Percentiles rank a stretch among this genome's conserved stretches.
phyloP scores from a whole-genome alignment of 352 stramenopile species.

The Globisporangium echinulatum region DNA sequence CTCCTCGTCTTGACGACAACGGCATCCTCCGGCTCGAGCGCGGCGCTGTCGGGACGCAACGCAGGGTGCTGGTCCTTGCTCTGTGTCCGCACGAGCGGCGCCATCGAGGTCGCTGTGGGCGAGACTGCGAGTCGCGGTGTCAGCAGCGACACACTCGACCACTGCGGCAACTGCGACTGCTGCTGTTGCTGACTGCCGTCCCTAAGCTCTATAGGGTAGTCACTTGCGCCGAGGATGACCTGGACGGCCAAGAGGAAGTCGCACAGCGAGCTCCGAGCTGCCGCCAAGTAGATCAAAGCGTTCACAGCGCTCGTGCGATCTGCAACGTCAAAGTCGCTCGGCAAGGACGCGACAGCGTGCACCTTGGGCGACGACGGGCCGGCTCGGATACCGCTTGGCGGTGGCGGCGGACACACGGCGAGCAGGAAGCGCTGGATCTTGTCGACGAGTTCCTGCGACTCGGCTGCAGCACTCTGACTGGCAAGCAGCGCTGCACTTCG shows the following conservation, averaged over 20 bases:
- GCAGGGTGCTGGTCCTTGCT: constrained; percentile 6
- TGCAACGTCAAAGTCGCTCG: constrained; percentile 22
- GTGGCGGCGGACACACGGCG: constrained; percentile 27
- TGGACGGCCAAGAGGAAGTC: constrained; percentile 52
- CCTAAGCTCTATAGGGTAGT: constrained; percentile 13
- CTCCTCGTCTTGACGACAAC: not conserved
- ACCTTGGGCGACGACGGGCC: constrained; percentile 30
- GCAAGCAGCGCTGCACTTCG: constrained; percentile 3
- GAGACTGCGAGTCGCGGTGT: constrained; percentile 13
- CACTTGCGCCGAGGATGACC: constrained; percentile 40
- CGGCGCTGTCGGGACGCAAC: not conserved
- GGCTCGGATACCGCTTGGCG: not conserved
- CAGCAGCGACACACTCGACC: constrained; percentile 4
- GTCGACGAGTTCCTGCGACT: constrained; percentile 22
- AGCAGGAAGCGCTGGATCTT: constrained; percentile 42
- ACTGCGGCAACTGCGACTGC: too few relatives aligned
- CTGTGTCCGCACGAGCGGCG: constrained; percentile 6
- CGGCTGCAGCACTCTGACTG: not conserved
- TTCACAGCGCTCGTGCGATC: constrained; percentile 49
- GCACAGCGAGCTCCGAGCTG: constrained; percentile 34
- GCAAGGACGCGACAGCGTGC: constrained; percentile 14
- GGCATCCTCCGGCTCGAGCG: not conserved
- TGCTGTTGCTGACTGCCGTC: constrained; percentile 15
- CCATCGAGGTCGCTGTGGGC: too few relatives aligned
- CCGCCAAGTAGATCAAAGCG: constrained; percentile 46